Evolutionary conservation across 2,329 filamentous ascomycete species (phyloP).

Genomic region (Penicillium verrucosum): DNA sequence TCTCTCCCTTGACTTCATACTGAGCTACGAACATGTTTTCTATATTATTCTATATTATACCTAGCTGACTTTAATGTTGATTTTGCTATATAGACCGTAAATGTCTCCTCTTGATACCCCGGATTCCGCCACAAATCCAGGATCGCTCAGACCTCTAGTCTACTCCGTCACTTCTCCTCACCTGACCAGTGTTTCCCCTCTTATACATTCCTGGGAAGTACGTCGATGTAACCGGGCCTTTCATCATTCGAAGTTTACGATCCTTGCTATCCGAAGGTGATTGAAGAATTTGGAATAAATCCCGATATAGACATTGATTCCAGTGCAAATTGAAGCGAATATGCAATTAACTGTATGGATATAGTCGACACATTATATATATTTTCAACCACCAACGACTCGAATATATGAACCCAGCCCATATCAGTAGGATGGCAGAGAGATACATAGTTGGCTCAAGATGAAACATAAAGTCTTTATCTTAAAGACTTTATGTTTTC

Average conservation of each 20-base stretch:
- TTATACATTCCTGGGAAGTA: background rate
- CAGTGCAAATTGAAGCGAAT: background rate
- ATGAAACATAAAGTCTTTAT: no score
- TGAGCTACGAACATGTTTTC: background rate
- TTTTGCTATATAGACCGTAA: background rate
- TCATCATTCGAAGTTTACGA: background rate
- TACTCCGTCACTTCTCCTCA: constrained; percentile 10
- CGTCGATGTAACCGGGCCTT: background rate
- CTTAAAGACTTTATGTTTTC: no score
- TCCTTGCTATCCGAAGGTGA: background rate
- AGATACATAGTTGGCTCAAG: no score
- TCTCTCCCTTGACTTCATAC: constrained; percentile 4
- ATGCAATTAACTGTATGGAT: background rate
- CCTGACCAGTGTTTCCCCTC: background rate
- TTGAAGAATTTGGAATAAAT: no score
- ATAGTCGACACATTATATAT: background rate
- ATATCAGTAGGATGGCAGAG: background rate
- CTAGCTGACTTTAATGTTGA: background rate
- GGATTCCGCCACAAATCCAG: background rate
- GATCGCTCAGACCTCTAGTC: constrained; percentile 3
- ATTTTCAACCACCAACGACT: background rate
- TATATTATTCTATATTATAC: background rate
- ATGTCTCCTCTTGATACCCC: background rate
- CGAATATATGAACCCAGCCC: background rate
- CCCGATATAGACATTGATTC: background rate